Evolutionary conservation across 2,329 filamentous ascomycete genomes (phyloP).

Genomic region (Talaromyces sp.): DNA sequence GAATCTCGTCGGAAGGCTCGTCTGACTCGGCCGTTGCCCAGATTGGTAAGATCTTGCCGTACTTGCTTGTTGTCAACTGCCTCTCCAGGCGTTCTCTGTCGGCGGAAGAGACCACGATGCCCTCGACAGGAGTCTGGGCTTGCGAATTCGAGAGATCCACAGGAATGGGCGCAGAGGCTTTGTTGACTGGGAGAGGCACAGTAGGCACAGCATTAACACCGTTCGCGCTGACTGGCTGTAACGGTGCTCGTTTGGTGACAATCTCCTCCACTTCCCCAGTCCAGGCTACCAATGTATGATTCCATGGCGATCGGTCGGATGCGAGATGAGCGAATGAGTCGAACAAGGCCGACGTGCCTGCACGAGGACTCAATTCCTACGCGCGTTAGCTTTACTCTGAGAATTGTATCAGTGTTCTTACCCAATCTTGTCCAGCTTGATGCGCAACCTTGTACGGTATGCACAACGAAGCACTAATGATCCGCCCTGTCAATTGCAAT

Average conservation of each 20-base stretch:
- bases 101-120: slow-evolving; percentile 66
- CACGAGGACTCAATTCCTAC: slow-evolving; percentile 72
- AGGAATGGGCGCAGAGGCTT: slow-evolving; percentile 76
- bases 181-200: slow-evolving; percentile 57
- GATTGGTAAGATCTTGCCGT: slow-evolving; percentile 78
- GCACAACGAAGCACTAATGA: slow-evolving; percentile 64
- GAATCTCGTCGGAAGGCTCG: slow-evolving; percentile 64
- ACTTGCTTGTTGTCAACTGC: slow-evolving; percentile 69
- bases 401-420: slow-evolving; percentile 31
- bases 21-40: slow-evolving; percentile 82
- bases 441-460: slow-evolving; percentile 61
- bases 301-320: slow-evolving; percentile 80
- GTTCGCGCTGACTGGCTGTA: slow-evolving; percentile 34
- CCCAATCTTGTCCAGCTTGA: slow-evolving; percentile 56
- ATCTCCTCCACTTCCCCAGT: slow-evolving; percentile 77
- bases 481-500: slow-evolving; percentile 59
- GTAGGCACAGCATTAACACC: slow-evolving; percentile 25
- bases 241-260: slow-evolving; percentile 29
- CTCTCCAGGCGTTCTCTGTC: slow-evolving; percentile 73
- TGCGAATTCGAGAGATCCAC: slow-evolving; percentile 61
- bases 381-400: not conserved
- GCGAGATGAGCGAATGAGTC: slow-evolving; percentile 87
- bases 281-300: slow-evolving; percentile 91
- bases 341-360: slow-evolving; percentile 87
- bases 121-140: slow-evolving; percentile 63